These are phyloP conservation scores for Aciculoconidium aculeatum DNA, from an alignment of 805 yeast genomes.

Conservation along the genomic window DNA sequence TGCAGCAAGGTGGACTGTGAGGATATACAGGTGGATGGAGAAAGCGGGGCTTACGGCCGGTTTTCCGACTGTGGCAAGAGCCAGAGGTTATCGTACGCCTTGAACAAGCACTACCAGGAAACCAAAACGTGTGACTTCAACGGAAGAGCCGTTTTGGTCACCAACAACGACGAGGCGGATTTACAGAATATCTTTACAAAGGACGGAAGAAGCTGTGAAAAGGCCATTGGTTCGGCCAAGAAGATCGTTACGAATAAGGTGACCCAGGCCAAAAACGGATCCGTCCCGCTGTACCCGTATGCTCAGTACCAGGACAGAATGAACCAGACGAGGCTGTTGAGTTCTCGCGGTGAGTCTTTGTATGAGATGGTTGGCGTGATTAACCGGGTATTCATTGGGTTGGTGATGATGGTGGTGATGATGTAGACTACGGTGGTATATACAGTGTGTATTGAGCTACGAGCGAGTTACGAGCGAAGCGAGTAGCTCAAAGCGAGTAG, in stretches of 20 bases:
- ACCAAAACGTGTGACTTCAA: conserved; percentile 20
- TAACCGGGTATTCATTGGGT: too few relatives aligned
- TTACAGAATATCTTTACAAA: conserved; percentile 12
- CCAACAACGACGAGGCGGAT: conserved; percentile 13
- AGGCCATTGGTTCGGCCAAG: conserved; percentile 10
- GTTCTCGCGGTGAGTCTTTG: too few relatives aligned
- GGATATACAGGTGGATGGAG: conserved; percentile 30
- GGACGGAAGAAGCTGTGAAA: conserved; percentile 24
- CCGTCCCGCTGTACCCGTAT: too few relatives aligned
- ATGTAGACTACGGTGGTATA: too few relatives aligned
- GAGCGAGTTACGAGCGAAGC: too few relatives aligned
- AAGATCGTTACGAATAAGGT: neutral
- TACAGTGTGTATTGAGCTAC: too few relatives aligned
- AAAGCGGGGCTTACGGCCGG: conserved; percentile 35
- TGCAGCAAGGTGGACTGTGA: conserved; percentile 36
- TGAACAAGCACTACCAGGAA: conserved; percentile 29
- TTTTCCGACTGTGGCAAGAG: conserved; percentile 34
- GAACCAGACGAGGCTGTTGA: too few relatives aligned
- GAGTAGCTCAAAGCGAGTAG: too few relatives aligned
- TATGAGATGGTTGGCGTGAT: too few relatives aligned
- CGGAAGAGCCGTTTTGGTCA: conserved; percentile 17
- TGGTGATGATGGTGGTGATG: too few relatives aligned
- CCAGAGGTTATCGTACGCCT: conserved; percentile 36
- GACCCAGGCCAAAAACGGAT: too few relatives aligned
- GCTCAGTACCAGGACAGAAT: too few relatives aligned